Evolutionary conservation across 2,329 filamentous ascomycete genomes (phyloP), one percentile per base, ranked within the genome.

Genomic region (Periconia digitata): DNA sequence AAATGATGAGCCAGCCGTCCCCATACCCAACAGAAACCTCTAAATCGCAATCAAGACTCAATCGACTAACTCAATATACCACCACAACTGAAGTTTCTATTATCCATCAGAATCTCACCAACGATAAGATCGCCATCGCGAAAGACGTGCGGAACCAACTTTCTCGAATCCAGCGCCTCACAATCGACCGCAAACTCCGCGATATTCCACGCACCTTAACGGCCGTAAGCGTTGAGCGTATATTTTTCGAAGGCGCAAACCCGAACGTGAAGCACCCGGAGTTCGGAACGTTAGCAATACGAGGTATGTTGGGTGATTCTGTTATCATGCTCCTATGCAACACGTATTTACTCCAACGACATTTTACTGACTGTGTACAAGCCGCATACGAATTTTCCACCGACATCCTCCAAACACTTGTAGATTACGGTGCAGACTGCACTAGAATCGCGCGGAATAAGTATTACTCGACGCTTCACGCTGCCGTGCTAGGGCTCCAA

Each of bases 391-490:
- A 64, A 3, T 57, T 69, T 50, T 50, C 64, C 1, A 50, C 53
- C 0, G 54, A 54, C 15, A 53, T 67, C 2, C 37, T 69, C 2
- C 46, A 53, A 6, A 49, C 64, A 1, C 46, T 69, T 8, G 49
- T 65, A 12, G 60, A 66, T 18, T 69, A 67, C 43, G 65, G 65
- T 12, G 66, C 64, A 10, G 62, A 69, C 24, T 53, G 66, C 6
- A 60, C 56, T 1, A 53, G 55, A 17, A 62, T 53, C 10, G 38
- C 47, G 6, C 46, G 54, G 10, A 55, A 48, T 1, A 38, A 17
- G 0, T 64, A 66, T 20, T 59, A 57, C 34, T 66, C 62, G 3
- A 57, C 54, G 3, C 56, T 69, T 21, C 65, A 69, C 34, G 65
- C 66, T 3, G 64, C 65, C 6, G 59, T 60, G 0, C 43, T 64